A percentile compares a stretch with the other conserved stretches of the same genome.
These are phyloP conservation scores for Microdochium bolleyi DNA, from an alignment of 2,329 filamentous ascomycete species.

Conservation along the genomic window DNA sequence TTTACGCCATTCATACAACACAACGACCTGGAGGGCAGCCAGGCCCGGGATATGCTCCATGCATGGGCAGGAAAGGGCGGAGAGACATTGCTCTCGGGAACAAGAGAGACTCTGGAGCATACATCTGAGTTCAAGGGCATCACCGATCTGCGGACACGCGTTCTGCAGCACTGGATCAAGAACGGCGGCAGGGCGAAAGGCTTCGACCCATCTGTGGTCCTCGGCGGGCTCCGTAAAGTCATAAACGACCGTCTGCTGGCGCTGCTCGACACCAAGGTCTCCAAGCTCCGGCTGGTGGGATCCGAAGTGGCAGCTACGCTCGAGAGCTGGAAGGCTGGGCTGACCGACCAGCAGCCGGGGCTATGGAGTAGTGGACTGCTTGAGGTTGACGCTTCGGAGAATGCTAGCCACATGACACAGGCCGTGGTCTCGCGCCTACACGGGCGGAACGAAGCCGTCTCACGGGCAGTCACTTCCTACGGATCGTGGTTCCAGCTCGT, in stretches of 20 bases:
- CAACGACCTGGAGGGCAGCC: slow-evolving; percentile 59
- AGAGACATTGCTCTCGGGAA: slow-evolving; percentile 50
- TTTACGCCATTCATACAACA: slow-evolving; percentile 85
- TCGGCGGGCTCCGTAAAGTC: slow-evolving; percentile 58
- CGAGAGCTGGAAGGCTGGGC: slow-evolving; percentile 47
- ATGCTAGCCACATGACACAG: slow-evolving; percentile 60
- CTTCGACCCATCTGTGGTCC: slow-evolving; percentile 59
- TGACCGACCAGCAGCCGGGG: slow-evolving; percentile 39
- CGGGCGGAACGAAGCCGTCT: slow-evolving; percentile 62
- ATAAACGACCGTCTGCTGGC: slow-evolving; percentile 61
- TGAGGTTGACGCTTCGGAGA: slow-evolving; percentile 56
- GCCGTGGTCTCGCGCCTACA: slow-evolving; percentile 62
- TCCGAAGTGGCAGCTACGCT: slow-evolving; percentile 56
- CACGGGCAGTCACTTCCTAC: slow-evolving; percentile 55
- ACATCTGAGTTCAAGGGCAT: slow-evolving; percentile 62
- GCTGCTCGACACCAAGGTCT: slow-evolving; percentile 56
- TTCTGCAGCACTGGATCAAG: slow-evolving; percentile 69
- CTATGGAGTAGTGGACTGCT: slow-evolving; percentile 64
- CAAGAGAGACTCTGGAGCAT: slow-evolving; percentile 49
- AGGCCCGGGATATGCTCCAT: slow-evolving; percentile 52
- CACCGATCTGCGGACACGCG: slow-evolving; percentile 58
- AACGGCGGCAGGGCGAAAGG: slow-evolving; percentile 57
- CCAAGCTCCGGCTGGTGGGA: slow-evolving; percentile 57
- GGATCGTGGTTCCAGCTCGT: slow-evolving; percentile 67
- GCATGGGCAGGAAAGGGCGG: slow-evolving; percentile 57